Base-by-base conservation (phyloP, 164 flowering plant genomes). In the Tetrastigma voinierianum region DNA sequence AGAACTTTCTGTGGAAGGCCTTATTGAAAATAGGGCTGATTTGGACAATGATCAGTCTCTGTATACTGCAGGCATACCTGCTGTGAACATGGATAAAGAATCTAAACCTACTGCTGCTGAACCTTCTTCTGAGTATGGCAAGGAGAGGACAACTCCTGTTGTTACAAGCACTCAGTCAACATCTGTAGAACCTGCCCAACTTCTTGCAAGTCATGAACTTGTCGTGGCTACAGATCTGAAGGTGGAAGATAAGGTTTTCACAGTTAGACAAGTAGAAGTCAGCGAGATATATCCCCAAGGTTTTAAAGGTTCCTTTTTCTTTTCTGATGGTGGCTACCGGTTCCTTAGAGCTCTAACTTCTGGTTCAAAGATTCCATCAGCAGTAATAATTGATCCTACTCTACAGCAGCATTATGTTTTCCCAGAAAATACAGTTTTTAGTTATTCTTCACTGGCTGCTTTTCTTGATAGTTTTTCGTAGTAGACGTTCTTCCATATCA, bases 311-410 rank as follows among this genome's bases (percentile, higher is more conserved):
- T 82, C 83, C 8, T 95, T 85, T 83, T 86, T 79, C 84, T 87
- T 89, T 79, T 76, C 76, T 60, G 97, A 95, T 72, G 96, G 94
- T 67, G 81, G 83, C 51, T 83, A 82, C 51, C 82, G 72, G 51
- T 75, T 87, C 57, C 91, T 90, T 59, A 75, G 68, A 71, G 63
- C 86, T 61, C 70, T 95, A 63, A 86, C 93, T 62, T 83, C 80
- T 61, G 78, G 69, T 16, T 73, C 79, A 40, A 76, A 69, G 49
- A 73, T 92, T 72, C 99, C 99, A 40, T 78, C 89, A 10, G 55
- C 85, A 64, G 88, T 92, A 44, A 81, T 90, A 59, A 32, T 90
- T 82, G 97, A 92, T 81, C 98, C 99, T 12, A 51, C 72, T 57
- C 65, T 74, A 52, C 83, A 79, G 72, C 76, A 81, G 23, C 99